phyloP scores from a whole-genome alignment of 495 filamentous ascomycete species.

The Annulohypoxylon stygium region DNA sequence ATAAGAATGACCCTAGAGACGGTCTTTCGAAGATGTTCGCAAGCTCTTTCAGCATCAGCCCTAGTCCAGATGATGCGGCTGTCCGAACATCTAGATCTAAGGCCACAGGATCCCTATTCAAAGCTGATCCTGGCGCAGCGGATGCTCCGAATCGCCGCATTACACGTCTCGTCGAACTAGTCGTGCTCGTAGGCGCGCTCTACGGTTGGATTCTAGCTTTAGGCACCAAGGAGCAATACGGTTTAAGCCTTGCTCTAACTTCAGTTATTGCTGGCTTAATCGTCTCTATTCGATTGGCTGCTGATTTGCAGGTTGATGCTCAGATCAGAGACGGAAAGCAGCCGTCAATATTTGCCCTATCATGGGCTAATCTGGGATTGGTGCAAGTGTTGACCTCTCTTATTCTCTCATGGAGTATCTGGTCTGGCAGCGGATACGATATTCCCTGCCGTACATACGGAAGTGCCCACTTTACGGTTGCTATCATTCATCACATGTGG shows the following conservation, averaged over 20 bases:
- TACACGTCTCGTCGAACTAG: conserved; percentile 36
- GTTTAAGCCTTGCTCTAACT: conserved; percentile 40
- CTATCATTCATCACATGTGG: conserved; percentile 49
- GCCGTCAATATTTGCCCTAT: conserved; percentile 37
- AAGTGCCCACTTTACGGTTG: conserved; percentile 42
- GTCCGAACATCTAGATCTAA: background rate
- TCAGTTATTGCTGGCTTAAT: conserved; percentile 46
- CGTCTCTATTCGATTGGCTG: conserved; percentile 48
- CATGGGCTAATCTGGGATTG: conserved; percentile 43
- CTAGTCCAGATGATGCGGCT: conserved; percentile 43
- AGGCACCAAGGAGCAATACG: conserved; percentile 45
- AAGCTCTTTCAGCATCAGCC: conserved; percentile 50
- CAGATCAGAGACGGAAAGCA: conserved; percentile 38
- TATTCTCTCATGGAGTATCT: conserved; percentile 47
- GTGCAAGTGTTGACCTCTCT: conserved; percentile 42
- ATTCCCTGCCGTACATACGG: conserved; percentile 42
- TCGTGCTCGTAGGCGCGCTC: conserved; percentile 41
- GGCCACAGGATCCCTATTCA: conserved; percentile 18
- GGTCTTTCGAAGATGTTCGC: conserved; percentile 51
- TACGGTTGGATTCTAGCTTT: conserved; percentile 43
- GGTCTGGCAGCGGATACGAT: conserved; percentile 36
- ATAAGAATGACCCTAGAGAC: conserved; percentile 50
- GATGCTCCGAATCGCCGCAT: conserved; percentile 23
- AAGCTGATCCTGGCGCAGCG: background rate
- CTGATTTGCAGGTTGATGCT: conserved; percentile 44